Evolutionary conservation across 2,329 filamentous ascomycete species (phyloP).

Genomic region (Aspergillus unguis): DNA sequence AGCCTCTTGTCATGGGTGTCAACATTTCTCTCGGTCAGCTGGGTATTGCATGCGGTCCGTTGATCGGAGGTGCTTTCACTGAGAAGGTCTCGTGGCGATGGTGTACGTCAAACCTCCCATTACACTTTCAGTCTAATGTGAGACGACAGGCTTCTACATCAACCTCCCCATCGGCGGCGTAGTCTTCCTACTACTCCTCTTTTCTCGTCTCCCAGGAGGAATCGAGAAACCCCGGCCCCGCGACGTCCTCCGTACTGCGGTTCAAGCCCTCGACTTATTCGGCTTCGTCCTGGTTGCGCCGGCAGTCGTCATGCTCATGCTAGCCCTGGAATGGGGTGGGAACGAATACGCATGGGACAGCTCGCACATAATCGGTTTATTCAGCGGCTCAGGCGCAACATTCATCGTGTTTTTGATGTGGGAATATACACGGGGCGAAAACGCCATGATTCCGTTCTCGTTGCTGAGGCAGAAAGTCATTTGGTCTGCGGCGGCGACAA

Average conservation of each 20-base stretch:
- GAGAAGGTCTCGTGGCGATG: slow-evolving; percentile 5
- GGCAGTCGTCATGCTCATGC: neutral
- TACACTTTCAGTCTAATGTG: neutral
- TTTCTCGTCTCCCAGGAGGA: neutral
- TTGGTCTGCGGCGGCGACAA: slow-evolving; percentile 28
- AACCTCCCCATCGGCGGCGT: slow-evolving; percentile 5
- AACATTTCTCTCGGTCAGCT: neutral
- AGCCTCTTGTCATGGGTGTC: neutral
- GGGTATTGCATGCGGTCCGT: neutral
- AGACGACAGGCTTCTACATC: slow-evolving; percentile 4
- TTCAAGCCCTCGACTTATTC: neutral
- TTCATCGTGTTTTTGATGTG: slow-evolving; percentile 11
- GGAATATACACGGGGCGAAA: slow-evolving; percentile 11
- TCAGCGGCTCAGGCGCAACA: slow-evolving; percentile 21
- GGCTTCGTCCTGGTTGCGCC: neutral
- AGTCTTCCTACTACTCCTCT: neutral
- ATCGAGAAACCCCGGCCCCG: neutral
- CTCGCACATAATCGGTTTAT: slow-evolving; percentile 41
- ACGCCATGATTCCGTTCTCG: slow-evolving; percentile 14
- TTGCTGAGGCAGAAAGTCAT: slow-evolving; percentile 7
- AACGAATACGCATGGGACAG: slow-evolving; percentile 50
- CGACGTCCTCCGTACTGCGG: neutral
- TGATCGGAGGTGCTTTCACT: slow-evolving; percentile 4
- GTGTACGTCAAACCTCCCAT: neutral
- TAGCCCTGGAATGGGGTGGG: slow-evolving; percentile 55